Percentiles rank a stretch among this genome's conserved stretches.
These are phyloP conservation scores for Trichoderma sp. DNA, from an alignment of 2,329 filamentous ascomycete genomes.

Conservation along the genomic window DNA sequence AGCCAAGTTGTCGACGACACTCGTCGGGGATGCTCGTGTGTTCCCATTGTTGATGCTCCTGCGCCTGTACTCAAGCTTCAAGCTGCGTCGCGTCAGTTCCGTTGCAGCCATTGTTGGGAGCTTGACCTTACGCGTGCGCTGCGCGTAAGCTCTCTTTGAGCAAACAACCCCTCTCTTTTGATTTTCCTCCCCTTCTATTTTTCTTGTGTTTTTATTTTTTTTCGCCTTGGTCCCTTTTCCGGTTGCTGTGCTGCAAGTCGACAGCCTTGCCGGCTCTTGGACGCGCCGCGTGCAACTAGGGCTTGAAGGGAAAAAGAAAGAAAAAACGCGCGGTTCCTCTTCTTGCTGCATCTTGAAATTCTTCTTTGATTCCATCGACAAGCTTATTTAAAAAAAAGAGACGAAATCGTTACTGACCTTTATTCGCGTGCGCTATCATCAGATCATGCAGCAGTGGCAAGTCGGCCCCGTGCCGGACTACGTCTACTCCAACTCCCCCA, in stretches of 20 bases:
- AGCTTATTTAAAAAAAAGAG: conserved; percentile 9
- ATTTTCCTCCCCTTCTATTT: neutral
- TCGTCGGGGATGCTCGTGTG: conserved; percentile 13
- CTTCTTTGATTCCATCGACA: conserved; percentile 12
- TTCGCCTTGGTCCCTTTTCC: neutral
- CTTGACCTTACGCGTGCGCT: conserved; percentile 23
- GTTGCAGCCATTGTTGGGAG: conserved; percentile 17
- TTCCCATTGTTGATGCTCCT: conserved; percentile 14
- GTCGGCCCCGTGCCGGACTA: conserved; percentile 62
- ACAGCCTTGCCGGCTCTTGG: neutral
- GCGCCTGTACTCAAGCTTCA: conserved; percentile 7
- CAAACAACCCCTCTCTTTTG: conserved; percentile 20
- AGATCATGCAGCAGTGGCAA: conserved; percentile 65
- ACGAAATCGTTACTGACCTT: conserved; percentile 27
- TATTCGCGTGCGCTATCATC: conserved; percentile 28
- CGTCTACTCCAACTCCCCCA: conserved; percentile 57
- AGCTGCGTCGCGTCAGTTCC: conserved; percentile 21
- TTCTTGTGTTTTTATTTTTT: neutral
- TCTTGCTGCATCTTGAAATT: conserved; percentile 16
- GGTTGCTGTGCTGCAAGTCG: neutral
- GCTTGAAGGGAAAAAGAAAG: neutral
- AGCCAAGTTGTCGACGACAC: neutral
- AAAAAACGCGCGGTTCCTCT: neutral
- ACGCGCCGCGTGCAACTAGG: conserved; percentile 10
- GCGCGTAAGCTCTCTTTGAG: conserved; percentile 12